phyloP scores from a whole-genome alignment of 176 grass and related monocot genomes.

The Stipa capillata region DNA sequence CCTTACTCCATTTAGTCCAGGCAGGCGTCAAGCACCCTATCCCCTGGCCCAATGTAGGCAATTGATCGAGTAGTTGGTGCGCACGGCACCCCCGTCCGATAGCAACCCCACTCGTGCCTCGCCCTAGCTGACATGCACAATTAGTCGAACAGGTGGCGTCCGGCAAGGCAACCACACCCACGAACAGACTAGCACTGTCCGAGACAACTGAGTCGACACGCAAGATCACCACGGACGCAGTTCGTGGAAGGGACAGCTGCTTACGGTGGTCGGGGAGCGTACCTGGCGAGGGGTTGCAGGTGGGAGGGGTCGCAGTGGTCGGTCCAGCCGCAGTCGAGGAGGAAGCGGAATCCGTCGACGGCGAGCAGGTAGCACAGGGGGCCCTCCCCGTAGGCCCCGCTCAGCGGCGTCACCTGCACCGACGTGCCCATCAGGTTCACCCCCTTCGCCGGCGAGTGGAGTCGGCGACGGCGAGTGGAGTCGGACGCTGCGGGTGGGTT shows the following conservation, averaged over 20 bases:
- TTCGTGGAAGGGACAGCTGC: neutral
- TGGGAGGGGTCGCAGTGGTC: constrained; percentile 74
- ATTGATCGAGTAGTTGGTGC: neutral
- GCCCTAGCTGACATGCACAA: neutral
- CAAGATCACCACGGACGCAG: neutral
- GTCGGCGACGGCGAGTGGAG: constrained; percentile 6
- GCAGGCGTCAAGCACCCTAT: neutral
- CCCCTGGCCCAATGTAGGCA: no score
- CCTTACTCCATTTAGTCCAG: no score
- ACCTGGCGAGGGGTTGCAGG: constrained; percentile 87
- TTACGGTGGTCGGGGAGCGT: neutral
- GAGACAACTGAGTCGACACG: neutral
- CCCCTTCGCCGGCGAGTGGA: neutral
- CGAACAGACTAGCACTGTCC: neutral
- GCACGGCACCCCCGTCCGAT: neutral
- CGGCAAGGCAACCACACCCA: neutral
- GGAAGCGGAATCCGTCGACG: constrained; percentile 87
- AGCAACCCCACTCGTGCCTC: neutral
- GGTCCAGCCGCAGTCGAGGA: constrained; percentile 97
- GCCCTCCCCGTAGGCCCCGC: constrained; percentile 67
- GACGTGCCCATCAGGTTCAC: constrained; percentile 76
- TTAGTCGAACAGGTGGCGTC: neutral
- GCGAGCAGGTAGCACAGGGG: constrained; percentile 77
- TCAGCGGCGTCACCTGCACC: constrained; percentile 83
- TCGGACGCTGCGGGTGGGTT: neutral